A percentile compares a stretch with the other conserved stretches of the same genome.
These are phyloP conservation scores for Dichotomocladium elegans DNA, from an alignment of 371 early-diverging fungal species.

Conservation along the genomic window DNA sequence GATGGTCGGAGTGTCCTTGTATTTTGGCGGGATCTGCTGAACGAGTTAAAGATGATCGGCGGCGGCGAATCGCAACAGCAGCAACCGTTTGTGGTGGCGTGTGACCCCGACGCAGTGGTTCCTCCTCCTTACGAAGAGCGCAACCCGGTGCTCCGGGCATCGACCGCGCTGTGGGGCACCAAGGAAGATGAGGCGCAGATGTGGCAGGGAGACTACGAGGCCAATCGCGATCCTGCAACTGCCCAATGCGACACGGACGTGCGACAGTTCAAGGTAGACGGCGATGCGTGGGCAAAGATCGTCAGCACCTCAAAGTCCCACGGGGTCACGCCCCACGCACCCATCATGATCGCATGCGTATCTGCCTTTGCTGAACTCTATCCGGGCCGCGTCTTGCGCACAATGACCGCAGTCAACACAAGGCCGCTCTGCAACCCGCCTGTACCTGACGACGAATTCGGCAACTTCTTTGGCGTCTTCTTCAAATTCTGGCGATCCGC, in stretches of 20 bases:
- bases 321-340: conserved; percentile 28
- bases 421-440: conserved; percentile 29
- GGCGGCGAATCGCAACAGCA: not conserved
- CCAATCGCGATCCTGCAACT: conserved; percentile 4
- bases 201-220: conserved; percentile 34
- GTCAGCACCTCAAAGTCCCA: conserved; percentile 13
- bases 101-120: conserved; percentile 1
- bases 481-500: conserved; percentile 10
- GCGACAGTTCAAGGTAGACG: conserved; percentile 6
- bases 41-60: conserved; percentile 9
- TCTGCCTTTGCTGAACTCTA: conserved; percentile 27
- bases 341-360: conserved; percentile 16
- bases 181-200: not conserved
- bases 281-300: conserved; percentile 9
- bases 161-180: not conserved
- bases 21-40: conserved; percentile 27
- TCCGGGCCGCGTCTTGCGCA: conserved; percentile 3
- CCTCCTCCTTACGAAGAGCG: conserved; percentile 20
- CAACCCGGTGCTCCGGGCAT: not conserved
- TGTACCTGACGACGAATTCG: conserved; percentile 23
- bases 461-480: conserved; percentile 35
- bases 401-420: conserved; percentile 33
- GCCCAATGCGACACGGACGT: conserved; percentile 21
- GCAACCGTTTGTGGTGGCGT: too few species aligned
- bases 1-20: conserved; percentile 33